These are phyloP conservation scores for Pulveroboletus sp. DNA, from an alignment of 768 basidiomycete genomes.

Conservation along the genomic window DNA sequence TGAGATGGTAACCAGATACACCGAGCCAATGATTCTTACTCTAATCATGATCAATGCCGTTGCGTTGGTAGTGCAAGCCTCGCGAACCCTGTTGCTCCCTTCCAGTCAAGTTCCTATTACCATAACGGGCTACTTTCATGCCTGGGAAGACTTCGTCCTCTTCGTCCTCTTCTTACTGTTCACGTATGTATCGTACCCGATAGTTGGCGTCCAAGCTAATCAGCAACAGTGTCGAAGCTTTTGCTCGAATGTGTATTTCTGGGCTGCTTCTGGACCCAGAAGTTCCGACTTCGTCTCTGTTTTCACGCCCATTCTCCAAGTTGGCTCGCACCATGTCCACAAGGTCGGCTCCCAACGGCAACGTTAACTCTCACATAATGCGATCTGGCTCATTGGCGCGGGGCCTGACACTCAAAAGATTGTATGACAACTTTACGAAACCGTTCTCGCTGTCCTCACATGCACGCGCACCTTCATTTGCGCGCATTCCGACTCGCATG, in stretches of 20 bases:
- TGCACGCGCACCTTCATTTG: constrained; percentile 13
- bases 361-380: constrained; percentile 18
- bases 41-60: constrained; percentile 83
- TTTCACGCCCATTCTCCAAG: constrained; percentile 36
- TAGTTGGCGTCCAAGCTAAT: not conserved
- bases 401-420: constrained; percentile 38
- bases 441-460: constrained; percentile 48
- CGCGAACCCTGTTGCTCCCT: constrained; percentile 53
- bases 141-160: constrained; percentile 87
- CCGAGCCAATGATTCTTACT: constrained; percentile 79
- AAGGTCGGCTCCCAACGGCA: constrained; percentile 26
- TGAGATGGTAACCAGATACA: constrained; percentile 49
- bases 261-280: constrained; percentile 88
- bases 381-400: constrained; percentile 37
- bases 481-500: constrained; percentile 8
- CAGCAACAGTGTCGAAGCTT: constrained; percentile 65
- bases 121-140: constrained; percentile 72
- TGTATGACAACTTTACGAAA: constrained; percentile 45
- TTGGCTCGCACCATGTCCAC: constrained; percentile 22
- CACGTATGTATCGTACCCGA: constrained; percentile 51
- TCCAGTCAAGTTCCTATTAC: constrained; percentile 38
- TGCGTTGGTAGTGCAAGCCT: constrained; percentile 76
- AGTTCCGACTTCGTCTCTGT: constrained; percentile 47
- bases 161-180: constrained; percentile 81
- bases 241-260: constrained; percentile 84